Conservation (phyloP, 2,329 filamentous ascomycete genomes). For the Aspergillus sp. region DNA sequence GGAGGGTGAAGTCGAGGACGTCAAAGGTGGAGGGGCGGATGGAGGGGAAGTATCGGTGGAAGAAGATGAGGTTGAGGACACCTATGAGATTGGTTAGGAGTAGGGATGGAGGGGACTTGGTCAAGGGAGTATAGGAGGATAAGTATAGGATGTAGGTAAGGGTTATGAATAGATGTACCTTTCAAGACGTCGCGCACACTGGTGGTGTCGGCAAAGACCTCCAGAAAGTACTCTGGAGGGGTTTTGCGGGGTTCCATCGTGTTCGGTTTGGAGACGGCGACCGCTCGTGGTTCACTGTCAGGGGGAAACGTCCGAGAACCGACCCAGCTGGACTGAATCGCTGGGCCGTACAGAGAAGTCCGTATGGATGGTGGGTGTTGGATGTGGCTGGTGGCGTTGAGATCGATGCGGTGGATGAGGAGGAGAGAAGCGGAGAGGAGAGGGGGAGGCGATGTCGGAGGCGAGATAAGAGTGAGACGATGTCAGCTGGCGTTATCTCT, state of each 20-base stretch:
- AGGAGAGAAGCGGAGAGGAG: neutral
- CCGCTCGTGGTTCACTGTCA: neutral
- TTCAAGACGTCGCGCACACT: slow-evolving; percentile 91
- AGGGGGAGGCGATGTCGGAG: neutral
- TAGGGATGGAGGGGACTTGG: neutral
- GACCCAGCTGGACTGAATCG: neutral
- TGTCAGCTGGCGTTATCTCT: neutral
- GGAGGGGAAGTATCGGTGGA: slow-evolving; percentile 94
- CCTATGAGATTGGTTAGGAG: slow-evolving; percentile 51
- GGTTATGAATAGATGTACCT: slow-evolving; percentile 57
- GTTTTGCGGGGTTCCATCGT: slow-evolving; percentile 62
- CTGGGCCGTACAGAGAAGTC: neutral
- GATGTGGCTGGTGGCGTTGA: neutral
- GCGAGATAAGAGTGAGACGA: neutral
- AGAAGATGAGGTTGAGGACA: slow-evolving; percentile 96
- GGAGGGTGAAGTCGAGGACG: slow-evolving; percentile 84
- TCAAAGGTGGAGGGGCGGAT: slow-evolving; percentile 80
- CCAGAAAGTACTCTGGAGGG: slow-evolving; percentile 86
- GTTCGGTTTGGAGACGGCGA: slow-evolving; percentile 8
- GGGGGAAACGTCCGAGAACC: neutral
- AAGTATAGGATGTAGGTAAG: neutral
- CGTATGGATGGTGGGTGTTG: neutral
- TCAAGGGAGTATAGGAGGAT: neutral
- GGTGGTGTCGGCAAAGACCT: slow-evolving; percentile 86
- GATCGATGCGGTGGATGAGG: neutral